phyloP scores from a whole-genome alignment of 208 protist species.

The Acanthamoeba castellanii region DNA sequence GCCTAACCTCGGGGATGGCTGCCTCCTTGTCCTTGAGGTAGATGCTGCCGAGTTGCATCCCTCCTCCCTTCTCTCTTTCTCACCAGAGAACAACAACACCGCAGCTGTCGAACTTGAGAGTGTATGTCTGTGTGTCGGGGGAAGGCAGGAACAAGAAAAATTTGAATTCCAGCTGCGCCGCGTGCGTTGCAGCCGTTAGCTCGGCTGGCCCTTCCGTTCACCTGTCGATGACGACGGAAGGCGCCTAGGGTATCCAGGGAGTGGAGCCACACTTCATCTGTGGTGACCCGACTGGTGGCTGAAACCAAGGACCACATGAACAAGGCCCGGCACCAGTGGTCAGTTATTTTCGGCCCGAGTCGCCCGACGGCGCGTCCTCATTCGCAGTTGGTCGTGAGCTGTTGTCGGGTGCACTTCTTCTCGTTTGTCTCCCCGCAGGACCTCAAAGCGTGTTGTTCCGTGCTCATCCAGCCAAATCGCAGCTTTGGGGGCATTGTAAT shows the following conservation, averaged over 20 bases:
- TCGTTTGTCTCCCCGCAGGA: neutral
- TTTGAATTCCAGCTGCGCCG: neutral
- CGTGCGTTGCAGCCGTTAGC: no score
- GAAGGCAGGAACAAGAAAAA: neutral
- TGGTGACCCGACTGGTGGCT: neutral
- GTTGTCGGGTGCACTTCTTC: neutral
- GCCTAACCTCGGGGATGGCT: slow-evolving; percentile 28
- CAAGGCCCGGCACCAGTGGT: neutral
- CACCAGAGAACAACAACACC: neutral
- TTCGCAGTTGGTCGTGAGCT: neutral
- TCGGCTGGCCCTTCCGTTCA: neutral
- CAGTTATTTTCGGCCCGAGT: neutral
- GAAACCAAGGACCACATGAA: neutral
- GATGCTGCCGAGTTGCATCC: slow-evolving; percentile 36
- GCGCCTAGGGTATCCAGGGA: neutral
- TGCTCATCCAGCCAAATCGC: no score
- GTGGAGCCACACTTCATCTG: neutral
- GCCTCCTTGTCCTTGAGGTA: slow-evolving; percentile 50
- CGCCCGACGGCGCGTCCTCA: neutral
- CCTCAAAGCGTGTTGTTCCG: no score
- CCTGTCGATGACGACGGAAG: no score
- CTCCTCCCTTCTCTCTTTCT: neutral
- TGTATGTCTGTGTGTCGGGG: neutral
- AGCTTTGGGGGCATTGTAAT: no score
- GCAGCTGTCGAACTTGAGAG: no score